Evolutionary conservation across 441 rosid species (phyloP).

Genomic region (Adansonia grandidieri): DNA sequence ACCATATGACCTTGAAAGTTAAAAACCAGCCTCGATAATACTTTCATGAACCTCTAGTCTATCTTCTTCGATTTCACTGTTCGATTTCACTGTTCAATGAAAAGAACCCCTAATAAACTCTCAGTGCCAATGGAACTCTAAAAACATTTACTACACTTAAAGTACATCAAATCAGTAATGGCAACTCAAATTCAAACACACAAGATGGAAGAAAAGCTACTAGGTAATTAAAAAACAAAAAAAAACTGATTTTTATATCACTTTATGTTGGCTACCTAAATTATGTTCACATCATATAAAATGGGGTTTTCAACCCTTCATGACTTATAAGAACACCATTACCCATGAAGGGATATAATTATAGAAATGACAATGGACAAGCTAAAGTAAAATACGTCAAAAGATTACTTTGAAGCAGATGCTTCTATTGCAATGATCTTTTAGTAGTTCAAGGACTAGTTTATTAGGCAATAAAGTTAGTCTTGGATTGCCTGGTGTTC

Average conservation of each 20-base stretch:
- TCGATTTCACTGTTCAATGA: no score
- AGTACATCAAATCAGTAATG: neutral
- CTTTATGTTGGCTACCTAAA: neutral
- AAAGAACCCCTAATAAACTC: neutral
- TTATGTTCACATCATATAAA: neutral
- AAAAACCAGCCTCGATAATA: neutral
- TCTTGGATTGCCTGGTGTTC: neutral
- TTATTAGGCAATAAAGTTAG: neutral
- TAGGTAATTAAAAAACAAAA: neutral
- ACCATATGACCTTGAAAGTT: neutral
- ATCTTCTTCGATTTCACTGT: neutral
- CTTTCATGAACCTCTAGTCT: neutral
- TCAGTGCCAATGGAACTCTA: neutral
- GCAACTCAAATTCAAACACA: neutral
- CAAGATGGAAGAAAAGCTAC: neutral
- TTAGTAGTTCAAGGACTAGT: neutral
- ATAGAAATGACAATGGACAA: neutral
- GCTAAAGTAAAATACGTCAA: neutral
- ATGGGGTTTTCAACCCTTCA: neutral
- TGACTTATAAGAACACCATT: neutral
- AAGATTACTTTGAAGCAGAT: neutral
- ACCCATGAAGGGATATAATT: neutral
- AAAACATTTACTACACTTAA: neutral
- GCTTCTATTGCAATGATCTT: slow-evolving; percentile 8
- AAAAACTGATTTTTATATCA: neutral